A percentile compares a stretch with the other conserved stretches of the same genome.
Evolutionary conservation across 192 early-diverging fungal genomes (phyloP).

Genomic region (Coemansia sp.): DNA sequence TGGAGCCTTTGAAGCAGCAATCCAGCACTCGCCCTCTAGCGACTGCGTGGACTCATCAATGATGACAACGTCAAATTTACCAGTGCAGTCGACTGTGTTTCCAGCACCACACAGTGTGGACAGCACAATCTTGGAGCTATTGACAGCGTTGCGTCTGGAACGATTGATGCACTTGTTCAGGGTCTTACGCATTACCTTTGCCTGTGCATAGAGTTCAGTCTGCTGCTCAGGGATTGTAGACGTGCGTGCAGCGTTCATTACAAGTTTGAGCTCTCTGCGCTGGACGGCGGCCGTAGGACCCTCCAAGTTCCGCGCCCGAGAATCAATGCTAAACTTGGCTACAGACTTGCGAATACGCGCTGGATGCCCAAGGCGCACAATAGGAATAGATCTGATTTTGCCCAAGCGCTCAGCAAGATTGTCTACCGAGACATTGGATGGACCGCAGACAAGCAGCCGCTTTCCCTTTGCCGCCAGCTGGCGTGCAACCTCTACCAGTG

Average conservation of each 20-base stretch:
- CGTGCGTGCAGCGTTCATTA: conserved; percentile 59
- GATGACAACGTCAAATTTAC: conserved; percentile 79
- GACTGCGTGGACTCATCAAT: conserved; percentile 93
- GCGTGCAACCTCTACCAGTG: conserved; percentile 81
- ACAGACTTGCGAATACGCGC: conserved; percentile 73
- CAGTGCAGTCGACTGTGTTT: conserved; percentile 15
- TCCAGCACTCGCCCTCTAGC: conserved; percentile 84
- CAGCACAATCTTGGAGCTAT: conserved; percentile 65
- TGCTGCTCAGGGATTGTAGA: conserved; percentile 64
- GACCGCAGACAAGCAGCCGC: conserved; percentile 83
- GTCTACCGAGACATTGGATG: conserved; percentile 88
- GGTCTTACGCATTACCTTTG: conserved; percentile 70
- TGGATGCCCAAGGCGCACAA: conserved; percentile 84
- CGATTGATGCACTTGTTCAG: conserved; percentile 63
- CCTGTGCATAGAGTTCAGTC: conserved; percentile 59
- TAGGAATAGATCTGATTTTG: conserved; percentile 46
- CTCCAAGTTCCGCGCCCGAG: conserved; percentile 63
- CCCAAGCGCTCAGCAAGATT: conserved; percentile 83
- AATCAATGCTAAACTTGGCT: conserved; percentile 64
- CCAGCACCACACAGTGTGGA: conserved; percentile 76
- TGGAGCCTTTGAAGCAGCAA: conserved; percentile 72
- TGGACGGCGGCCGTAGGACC: conserved; percentile 70
- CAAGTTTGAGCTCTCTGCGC: conserved; percentile 66
- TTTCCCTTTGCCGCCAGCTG: conserved; percentile 63
- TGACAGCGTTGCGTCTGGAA: conserved; percentile 60